These are phyloP conservation scores for Leccinum disarticulatum DNA, from an alignment of 768 basidiomycete species.

Conservation along the genomic window DNA sequence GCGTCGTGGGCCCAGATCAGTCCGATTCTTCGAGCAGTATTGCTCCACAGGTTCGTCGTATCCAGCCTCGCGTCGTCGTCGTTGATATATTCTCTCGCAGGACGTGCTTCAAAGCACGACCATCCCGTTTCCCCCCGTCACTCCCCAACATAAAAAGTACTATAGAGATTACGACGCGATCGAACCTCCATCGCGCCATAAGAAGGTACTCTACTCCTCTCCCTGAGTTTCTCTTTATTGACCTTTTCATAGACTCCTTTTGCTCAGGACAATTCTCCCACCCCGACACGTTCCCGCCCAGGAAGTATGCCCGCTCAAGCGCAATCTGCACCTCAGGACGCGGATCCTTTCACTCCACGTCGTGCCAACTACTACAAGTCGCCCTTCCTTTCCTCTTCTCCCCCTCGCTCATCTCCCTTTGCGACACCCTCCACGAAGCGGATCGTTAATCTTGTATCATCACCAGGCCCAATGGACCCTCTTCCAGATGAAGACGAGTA, in stretches of 20 bases:
- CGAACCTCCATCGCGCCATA: conserved; percentile 33
- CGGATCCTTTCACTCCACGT: conserved; percentile 52
- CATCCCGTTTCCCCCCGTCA: conserved; percentile 41
- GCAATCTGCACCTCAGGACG: conserved; percentile 34
- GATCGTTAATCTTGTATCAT: conserved; percentile 76
- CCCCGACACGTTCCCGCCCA: conserved; percentile 38
- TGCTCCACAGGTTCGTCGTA: conserved; percentile 41
- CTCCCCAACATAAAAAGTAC: conserved; percentile 61
- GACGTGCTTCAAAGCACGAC: conserved; percentile 30
- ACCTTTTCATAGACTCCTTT: conserved; percentile 19
- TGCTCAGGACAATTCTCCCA: conserved; percentile 46
- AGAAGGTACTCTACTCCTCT: conserved; percentile 21
- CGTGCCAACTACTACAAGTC: conserved; percentile 42
- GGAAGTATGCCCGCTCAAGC: conserved; percentile 31
- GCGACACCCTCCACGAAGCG: conserved; percentile 59
- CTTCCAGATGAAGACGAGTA: conserved; percentile 64
- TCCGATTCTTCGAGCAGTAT: conserved; percentile 32
- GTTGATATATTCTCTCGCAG: conserved; percentile 21
- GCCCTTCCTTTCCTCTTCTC: conserved; percentile 61
- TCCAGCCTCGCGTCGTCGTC: conserved; percentile 17
- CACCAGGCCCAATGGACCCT: conserved; percentile 74
- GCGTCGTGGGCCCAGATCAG: conserved; percentile 33
- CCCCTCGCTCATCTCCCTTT: conserved; percentile 56
- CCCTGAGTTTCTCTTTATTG: background rate
- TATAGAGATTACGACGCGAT: conserved; percentile 46